Evolutionary conservation across 257 asterid species (phyloP).

Genomic region (Nicotiana sylvestris): DNA sequence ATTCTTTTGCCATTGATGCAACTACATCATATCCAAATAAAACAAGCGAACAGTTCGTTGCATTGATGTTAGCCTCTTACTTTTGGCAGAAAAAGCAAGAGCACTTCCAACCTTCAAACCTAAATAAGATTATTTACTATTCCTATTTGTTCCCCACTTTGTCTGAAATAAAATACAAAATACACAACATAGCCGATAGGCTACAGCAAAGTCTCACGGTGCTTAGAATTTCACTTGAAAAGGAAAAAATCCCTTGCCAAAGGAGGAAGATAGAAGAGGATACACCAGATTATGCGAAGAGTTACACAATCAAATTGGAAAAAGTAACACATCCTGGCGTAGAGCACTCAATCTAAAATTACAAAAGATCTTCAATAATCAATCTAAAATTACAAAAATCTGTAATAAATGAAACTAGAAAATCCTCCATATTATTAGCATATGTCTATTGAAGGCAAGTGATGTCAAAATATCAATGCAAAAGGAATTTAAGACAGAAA

Average conservation of each 20-base stretch:
- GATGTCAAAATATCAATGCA: not conserved
- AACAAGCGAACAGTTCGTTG: not conserved
- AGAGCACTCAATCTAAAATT: not conserved
- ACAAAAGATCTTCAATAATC: not conserved
- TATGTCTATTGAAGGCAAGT: not conserved
- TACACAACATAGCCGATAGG: not conserved
- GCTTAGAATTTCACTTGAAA: not conserved
- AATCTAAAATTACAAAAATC: not conserved
- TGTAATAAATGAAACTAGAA: constrained; percentile 5
- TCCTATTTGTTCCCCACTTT: not conserved
- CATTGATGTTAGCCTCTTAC: not conserved
- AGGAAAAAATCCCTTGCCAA: not conserved
- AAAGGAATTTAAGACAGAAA: not conserved
- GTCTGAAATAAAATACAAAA: not conserved
- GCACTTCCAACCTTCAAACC: not conserved
- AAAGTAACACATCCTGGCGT: not conserved
- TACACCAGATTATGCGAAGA: constrained; percentile 4
- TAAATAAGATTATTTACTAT: not conserved
- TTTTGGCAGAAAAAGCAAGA: not conserved
- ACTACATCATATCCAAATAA: not conserved
- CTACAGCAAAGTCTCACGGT: not conserved
- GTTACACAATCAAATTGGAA: not conserved
- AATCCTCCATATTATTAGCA: not conserved
- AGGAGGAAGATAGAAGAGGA: not conserved
- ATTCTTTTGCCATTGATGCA: not conserved